Base-by-base conservation (phyloP, 2,329 filamentous ascomycete genomes). In the Penicillium sp. region DNA sequence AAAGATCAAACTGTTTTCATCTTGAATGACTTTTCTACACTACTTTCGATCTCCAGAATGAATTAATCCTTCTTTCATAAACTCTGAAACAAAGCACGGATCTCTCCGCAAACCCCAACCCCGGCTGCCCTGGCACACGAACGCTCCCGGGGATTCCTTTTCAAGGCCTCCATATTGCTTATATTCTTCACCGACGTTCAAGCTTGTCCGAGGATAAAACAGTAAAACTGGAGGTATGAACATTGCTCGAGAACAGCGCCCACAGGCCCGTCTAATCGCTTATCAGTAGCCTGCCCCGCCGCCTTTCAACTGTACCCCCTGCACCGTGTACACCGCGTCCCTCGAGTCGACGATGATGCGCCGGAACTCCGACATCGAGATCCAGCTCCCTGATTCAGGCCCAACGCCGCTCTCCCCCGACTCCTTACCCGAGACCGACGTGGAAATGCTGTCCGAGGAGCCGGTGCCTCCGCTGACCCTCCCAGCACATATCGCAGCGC, bases 401-500 rank as follows among this genome's bases (percentile, higher is more conserved):
- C 59, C 67, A 41, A 55, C 57, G 16, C 62, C 69, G 41, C 60
- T 66, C 31, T 64, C 68, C 43, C 63, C 67, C 8, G 67, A 68
- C 31, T 57, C 64, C 41, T 33, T 66, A 39, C 65, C 62, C 44
- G 68, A 70, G 53, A 52, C 70, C 39, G 76, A 79, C 57, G 65
- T 79, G 60, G 75, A 79, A 58, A 79, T 79, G 77, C 63, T 72
- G 19, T 70, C 71, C 14, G 72, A 73, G 44, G 70, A 75, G 37
- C 63, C 68, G 19, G 50, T 66, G 27, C 70, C 73, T 57, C 68
- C 77, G 55, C 76, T 81, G 59, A 76, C 79, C 49, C 82, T 85
- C 33, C 86, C 86, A 14, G 77, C 85, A 52, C 83, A 84, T 62
- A 82, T 88, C 63, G 84, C 84, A 63, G 85, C 85, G 58, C 85